Conservation (phyloP, 2,329 filamentous ascomycete genomes). For the Pyrenochaeta sp. region DNA sequence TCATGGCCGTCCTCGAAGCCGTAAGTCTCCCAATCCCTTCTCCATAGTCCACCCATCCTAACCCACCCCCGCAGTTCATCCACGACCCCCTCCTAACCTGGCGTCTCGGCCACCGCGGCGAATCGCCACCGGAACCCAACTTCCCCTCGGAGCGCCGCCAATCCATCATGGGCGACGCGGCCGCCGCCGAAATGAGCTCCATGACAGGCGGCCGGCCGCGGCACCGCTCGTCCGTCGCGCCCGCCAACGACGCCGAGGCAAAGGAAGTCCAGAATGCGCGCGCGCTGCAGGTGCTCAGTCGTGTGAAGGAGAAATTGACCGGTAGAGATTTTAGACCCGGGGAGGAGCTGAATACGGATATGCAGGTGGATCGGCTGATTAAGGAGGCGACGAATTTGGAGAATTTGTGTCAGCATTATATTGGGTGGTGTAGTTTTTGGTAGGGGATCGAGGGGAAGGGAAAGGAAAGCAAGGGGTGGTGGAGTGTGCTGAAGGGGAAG, state of each 20-base stretch:
- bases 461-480: background rate
- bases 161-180: constrained; percentile 63
- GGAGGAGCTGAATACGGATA: constrained; percentile 81
- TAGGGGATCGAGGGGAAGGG: constrained; percentile 48
- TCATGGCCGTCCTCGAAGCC: constrained; percentile 98
- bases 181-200: constrained; percentile 32
- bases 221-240: constrained; percentile 45
- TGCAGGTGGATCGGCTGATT: constrained; percentile 93
- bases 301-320: constrained; percentile 95
- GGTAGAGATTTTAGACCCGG: constrained; percentile 85
- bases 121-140: constrained; percentile 64
- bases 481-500: too few species aligned
- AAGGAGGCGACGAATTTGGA: constrained; percentile 95
- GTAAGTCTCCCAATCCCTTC: too few species aligned
- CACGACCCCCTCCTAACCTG: constrained; percentile 99
- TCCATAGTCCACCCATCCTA: too few species aligned
- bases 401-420: constrained; percentile 98
- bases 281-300: constrained; percentile 86
- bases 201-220: constrained; percentile 41
- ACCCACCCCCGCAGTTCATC: too few species aligned
- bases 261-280: constrained; percentile 90
- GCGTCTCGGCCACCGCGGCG: constrained; percentile 74
- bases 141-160: constrained; percentile 68
- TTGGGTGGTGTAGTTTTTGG: constrained; percentile 99
- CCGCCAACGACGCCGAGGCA: constrained; percentile 52